Base-by-base conservation (phyloP, 192 early-diverging fungal species). In the Gryganskiella cystojenkinii region DNA sequence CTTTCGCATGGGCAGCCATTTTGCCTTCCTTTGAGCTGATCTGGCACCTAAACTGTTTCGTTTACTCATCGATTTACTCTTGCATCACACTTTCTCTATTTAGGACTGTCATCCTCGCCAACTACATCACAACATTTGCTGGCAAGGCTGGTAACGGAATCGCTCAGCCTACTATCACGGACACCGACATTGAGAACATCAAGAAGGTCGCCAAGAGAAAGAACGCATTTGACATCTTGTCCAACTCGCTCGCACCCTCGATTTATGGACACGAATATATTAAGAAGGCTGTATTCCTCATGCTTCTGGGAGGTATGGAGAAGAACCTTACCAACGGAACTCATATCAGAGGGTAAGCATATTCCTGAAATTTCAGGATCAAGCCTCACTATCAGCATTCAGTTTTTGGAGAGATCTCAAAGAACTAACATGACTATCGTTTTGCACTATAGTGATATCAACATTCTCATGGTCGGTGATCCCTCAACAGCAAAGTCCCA, bases 401-500 rank as follows among this genome's bases (percentile, higher is more conserved):
- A n/a, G n/a, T n/a, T n/a, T n/a, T n/a, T n/a, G n/a, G n/a, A n/a
- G n/a, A n/a, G n/a, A n/a, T n/a, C n/a, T n/a, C n/a, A n/a, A n/a
- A n/a, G n/a, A n/a, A n/a, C n/a, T n/a, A n/a, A n/a, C n/a, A n/a
- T n/a, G 2, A 28, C 27, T 47, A 42, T 9, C 15, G 31, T 4
- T 47, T 14, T 31, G 22, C 6, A 40, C 5, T 43, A 14, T 33
- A 94, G 96, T 65, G 98, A 99, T 82, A 95, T 99, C 71, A 99
- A 99, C 76, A 95, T 99, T 75, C 83, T 97, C 60, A 92, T 99
- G 90, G 96, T 99, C 19, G 98, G 98, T 58, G 98, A 99, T 85
- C 98, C 98, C 31, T 96, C 94, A n/a, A 96, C 95, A 4, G 96
- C 96, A 13, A 99, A 99, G 86, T 97, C 95, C n/a, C 98, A 99